These are phyloP conservation scores for Xylariales sp. DNA, from an alignment of 2,329 filamentous ascomycete species.

Conservation along the genomic window DNA sequence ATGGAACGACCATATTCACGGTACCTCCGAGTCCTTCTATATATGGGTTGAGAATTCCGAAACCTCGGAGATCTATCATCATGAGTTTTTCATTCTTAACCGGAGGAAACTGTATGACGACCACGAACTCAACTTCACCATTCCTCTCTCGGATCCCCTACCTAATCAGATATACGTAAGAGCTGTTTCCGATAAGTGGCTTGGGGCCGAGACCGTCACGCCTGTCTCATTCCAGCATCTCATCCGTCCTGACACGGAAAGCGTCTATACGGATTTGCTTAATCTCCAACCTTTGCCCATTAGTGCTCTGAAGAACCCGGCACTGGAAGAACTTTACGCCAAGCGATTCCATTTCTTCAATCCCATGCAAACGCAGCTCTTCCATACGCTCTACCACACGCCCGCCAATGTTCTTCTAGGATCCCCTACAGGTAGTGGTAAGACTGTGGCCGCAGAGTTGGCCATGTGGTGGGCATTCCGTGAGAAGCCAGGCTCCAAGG, in stretches of 20 bases:
- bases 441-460: conserved; percentile 91
- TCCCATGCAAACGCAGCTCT: conserved; percentile 98
- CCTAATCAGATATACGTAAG: conserved; percentile 95
- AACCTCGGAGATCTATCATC: conserved; percentile 94
- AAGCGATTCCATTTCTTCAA: conserved; percentile 95
- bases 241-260: conserved; percentile 95
- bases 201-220: conserved; percentile 92
- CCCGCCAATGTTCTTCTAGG: conserved; percentile 87
- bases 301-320: conserved; percentile 79
- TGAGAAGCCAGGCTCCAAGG: conserved; percentile 89
- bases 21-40: conserved; percentile 94
- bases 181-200: conserved; percentile 91
- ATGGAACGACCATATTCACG: conserved; percentile 93
- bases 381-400: conserved; percentile 94
- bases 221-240: conserved; percentile 97
- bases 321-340: conserved; percentile 82
- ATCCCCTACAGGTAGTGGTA: conserved; percentile 94
- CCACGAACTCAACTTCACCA: conserved; percentile 98
- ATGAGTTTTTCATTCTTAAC: conserved; percentile 93
- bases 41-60: conserved; percentile 99
- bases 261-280: conserved; percentile 90
- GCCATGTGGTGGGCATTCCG: conserved; percentile 99
- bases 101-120: conserved; percentile 87
- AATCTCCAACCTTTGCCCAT: conserved; percentile 88
- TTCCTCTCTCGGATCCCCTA: conserved; percentile 86